Evolutionary conservation across 495 filamentous ascomycete genomes (phyloP), one percentile per base, ranked within the genome.

Genomic region (Podospora didyma): DNA sequence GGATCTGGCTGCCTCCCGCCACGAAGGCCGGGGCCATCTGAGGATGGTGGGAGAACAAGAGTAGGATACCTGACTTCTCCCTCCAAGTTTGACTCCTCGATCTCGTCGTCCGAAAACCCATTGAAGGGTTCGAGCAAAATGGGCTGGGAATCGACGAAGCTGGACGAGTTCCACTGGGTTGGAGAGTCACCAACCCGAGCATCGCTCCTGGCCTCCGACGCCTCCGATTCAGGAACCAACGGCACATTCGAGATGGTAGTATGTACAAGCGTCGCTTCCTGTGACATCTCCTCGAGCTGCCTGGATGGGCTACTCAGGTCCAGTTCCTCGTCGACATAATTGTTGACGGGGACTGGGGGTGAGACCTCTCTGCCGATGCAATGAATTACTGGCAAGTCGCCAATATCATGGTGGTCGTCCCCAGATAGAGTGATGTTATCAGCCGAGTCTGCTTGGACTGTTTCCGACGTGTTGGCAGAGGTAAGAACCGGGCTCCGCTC

Each of bases 1-100:
- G 65, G 67, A 35, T 74, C 71, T 1, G 66, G 66, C 48, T 78
- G 75, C 45, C 73, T 69, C 22, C 69, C 75, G 56, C 74, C 71
- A 26, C 46, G 63, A 23, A 66, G 47, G 53, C 75, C 76, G 41
- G 62, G 62, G 7, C 51, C 46, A 6, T 75, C 71, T 3, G 71
- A 74, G 11, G 58, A 54, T 1, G 53, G 3, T 31, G 26, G 58
- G 0, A 67, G 41, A 5, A 57, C 52, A 10, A 61, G 37, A 2
- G 51, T 50, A 1, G 60, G 62, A 41, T 63, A 64, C 3, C 44
- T 51, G 14, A 64, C 60, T 2, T 21, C 52, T 28, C 23, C 42
- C 12, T 46, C 54, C 31, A 41, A 46, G 44, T 20, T 28, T 10
- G 56, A 20, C 12, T 54, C 54, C 19, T 56, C 52, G 7, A 54